Conservation (phyloP, 1,284 basidiomycete species). For the Lentinula novae-zelandiae region DNA sequence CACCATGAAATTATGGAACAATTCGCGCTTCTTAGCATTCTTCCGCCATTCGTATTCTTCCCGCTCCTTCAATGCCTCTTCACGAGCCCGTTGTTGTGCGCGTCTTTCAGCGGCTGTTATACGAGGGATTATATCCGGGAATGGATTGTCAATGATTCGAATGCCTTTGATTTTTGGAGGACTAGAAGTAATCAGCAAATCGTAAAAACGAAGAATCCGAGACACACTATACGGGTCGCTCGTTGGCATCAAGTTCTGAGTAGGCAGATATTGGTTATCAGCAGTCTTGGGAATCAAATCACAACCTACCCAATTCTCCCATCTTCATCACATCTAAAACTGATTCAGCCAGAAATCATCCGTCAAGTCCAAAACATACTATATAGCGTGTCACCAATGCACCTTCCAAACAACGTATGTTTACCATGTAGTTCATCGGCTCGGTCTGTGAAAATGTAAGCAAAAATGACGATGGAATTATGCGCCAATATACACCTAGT, state of each 20-base stretch:
- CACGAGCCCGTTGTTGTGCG: slow-evolving; percentile 75
- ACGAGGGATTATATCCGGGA: slow-evolving; percentile 92
- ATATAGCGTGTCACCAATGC: slow-evolving; percentile 81
- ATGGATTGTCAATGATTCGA: slow-evolving; percentile 89
- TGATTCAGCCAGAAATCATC: neutral
- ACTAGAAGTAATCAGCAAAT: slow-evolving; percentile 32
- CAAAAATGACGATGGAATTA: neutral
- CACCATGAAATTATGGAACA: neutral
- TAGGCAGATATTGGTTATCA: neutral
- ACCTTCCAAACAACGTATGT: slow-evolving; percentile 83
- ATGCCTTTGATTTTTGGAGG: slow-evolving; percentile 88
- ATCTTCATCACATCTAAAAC: slow-evolving; percentile 82
- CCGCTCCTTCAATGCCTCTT: slow-evolving; percentile 71
- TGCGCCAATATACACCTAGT: slow-evolving; percentile 49
- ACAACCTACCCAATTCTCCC: slow-evolving; percentile 69
- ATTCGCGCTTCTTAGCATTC: slow-evolving; percentile 75
- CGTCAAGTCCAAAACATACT: slow-evolving; percentile 51
- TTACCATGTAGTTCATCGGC: slow-evolving; percentile 88
- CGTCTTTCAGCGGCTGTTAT: slow-evolving; percentile 91
- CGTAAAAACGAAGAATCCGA: neutral
- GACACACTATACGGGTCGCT: slow-evolving; percentile 77
- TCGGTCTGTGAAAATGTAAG: slow-evolving; percentile 47
- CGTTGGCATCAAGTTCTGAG: slow-evolving; percentile 78
- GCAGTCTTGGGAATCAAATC: neutral
- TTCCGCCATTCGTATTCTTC: slow-evolving; percentile 73